Conservation (phyloP, 2,329 filamentous ascomycete species). For the Microsporum audouinii region DNA sequence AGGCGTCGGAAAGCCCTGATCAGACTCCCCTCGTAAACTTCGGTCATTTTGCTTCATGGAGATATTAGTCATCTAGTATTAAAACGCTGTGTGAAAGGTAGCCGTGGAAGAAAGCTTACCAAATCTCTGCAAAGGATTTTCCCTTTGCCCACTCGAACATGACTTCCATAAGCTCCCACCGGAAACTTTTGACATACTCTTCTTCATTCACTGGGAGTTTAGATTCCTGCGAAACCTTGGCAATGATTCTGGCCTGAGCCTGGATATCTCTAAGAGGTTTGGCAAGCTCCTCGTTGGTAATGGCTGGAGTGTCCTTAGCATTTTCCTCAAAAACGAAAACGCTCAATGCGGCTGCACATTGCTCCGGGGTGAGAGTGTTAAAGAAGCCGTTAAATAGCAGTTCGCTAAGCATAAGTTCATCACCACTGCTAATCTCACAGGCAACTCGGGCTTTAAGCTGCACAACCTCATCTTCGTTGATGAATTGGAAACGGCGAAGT, state of each 20-base stretch:
- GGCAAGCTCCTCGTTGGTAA: conserved; percentile 66
- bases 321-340: conserved; percentile 98
- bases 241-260: conserved; percentile 72
- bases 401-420: conserved; percentile 86
- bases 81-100: conserved; percentile 1
- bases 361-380: conserved; percentile 82
- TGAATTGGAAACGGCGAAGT: conserved; percentile 83
- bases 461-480: conserved; percentile 89
- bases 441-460: conserved; percentile 94
- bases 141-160: conserved; percentile 87
- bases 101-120: conserved; percentile 51
- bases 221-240: conserved; percentile 88
- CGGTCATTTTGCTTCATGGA: conserved; percentile 80
- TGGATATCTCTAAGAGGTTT: conserved; percentile 83
- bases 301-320: conserved; percentile 56
- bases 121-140: conserved; percentile 82
- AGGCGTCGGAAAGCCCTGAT: conserved; percentile 92
- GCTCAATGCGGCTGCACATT: conserved; percentile 74
- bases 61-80: conserved; percentile 5
- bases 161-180: conserved; percentile 94
- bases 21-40: conserved; percentile 90
- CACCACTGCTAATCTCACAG: conserved; percentile 93
- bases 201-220: conserved; percentile 93
- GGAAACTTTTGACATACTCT: conserved; percentile 79
- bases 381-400: conserved; percentile 96